phyloP scores from a whole-genome alignment of 345 rosid genomes.

The Eucalyptus camaldulensis region DNA sequence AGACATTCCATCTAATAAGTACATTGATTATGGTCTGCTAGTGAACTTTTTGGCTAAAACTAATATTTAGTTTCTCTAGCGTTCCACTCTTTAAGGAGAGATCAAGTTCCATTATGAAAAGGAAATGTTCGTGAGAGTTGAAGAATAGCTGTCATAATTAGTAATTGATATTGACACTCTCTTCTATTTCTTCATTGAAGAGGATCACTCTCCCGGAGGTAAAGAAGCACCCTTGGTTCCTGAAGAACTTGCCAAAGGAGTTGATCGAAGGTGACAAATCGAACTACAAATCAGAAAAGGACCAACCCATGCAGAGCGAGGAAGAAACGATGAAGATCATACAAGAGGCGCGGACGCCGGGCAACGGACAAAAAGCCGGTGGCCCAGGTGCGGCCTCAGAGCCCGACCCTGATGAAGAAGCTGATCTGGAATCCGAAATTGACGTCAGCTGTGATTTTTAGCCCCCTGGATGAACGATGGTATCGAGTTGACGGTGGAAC shows the following conservation, averaged over 20 bases:
- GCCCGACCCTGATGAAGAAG: conserved; percentile 25
- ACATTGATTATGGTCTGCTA: background rate
- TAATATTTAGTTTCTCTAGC: background rate
- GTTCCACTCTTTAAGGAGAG: background rate
- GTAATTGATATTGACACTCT: background rate
- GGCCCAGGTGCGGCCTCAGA: background rate
- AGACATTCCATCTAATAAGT: background rate
- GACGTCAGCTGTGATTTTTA: conserved; percentile 29
- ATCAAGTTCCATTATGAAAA: background rate
- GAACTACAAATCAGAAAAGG: conserved; percentile 9
- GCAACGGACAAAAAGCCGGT: conserved; percentile 1
- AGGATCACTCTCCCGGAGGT: conserved; percentile 55
- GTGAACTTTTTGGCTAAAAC: background rate
- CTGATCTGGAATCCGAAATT: conserved; percentile 38
- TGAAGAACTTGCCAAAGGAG: conserved; percentile 47
- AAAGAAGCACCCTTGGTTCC: conserved; percentile 62
- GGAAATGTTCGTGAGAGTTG: background rate
- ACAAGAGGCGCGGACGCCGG: conserved; percentile 34
- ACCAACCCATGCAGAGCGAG: conserved; percentile 21
- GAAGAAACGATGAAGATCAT: conserved; percentile 24
- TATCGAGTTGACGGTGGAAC: background rate
- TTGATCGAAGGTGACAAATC: conserved; percentile 39
- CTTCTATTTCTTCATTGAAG: conserved; percentile 6
- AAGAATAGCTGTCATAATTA: background rate
- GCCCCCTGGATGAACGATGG: background rate